Base-by-base conservation (phyloP, 2,329 filamentous ascomycete species). In the Ophiostoma ips region DNA sequence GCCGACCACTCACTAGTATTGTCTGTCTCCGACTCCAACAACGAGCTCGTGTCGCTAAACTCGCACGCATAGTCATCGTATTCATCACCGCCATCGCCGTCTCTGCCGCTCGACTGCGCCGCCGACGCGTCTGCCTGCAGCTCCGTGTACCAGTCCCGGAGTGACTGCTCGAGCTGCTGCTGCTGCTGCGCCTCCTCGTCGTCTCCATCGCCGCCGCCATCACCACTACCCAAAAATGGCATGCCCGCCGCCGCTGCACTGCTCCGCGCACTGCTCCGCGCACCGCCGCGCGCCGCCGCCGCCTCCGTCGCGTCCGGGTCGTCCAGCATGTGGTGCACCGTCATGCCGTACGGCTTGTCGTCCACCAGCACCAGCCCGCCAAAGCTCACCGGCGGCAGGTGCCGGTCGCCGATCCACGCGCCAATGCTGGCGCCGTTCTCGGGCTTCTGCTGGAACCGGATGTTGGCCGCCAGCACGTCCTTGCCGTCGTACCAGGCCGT, bases 281-380 rank as follows among this genome's bases (percentile, higher is more conserved):
- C 28, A 38, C 64, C 56, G 21, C 55, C 54, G 6, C 53, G 46
- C 21, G 40, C 48, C 7, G 54, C 57, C 12, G 54, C 54, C 19
- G 55, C 40, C 52, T 53, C 41, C 0, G 55, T 59, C 19, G 66
- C 64, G 3, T 76, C 75, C 1, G 76, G 77, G 51, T 81, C 76
- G 69, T 95, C 90, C 2, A 96, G 77, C 80, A 96, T 90, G 64
- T 96, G 90, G 60, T 96, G 90, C 0, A 96, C 90, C 19, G 87
- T 95, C 86, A 96, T 92, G 12, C 90, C 90, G 59, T 88, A 92
- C 0, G 86, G 79, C 62, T 84, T 81, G 50, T 84, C 80, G 60
- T 96, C 88, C 2, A 96, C 79, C 31, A 92, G 69, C 37, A 96
- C 79, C 4, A 95, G 74, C 9, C 90, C 90, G 12, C 90, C 90